These are phyloP conservation scores for Lichtheimia ramosa DNA, from an alignment of 371 early-diverging fungal genomes.

Conservation along the genomic window DNA sequence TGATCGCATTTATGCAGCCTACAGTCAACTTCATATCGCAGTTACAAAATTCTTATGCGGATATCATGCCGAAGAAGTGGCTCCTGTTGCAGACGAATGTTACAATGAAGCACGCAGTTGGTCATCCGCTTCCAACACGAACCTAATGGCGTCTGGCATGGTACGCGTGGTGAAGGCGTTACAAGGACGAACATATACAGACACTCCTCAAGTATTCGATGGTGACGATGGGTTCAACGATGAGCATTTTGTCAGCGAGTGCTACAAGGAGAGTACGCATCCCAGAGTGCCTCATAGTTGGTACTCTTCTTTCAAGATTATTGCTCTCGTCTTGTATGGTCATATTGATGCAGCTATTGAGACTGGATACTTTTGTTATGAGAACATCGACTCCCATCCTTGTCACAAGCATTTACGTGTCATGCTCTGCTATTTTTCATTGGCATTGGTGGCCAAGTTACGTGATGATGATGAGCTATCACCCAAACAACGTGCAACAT, in stretches of 20 bases:
- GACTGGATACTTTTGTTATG: constrained; percentile 27
- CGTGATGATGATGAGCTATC: constrained; percentile 7
- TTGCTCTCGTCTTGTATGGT: constrained; percentile 40
- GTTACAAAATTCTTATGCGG: constrained; percentile 21
- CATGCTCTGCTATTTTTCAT: constrained; percentile 27
- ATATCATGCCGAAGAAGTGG: constrained; percentile 14
- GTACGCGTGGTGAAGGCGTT: constrained; percentile 40
- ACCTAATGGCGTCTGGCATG: constrained; percentile 35
- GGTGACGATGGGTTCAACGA: constrained; percentile 49
- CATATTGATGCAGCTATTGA: constrained; percentile 37
- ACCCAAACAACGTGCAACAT: constrained; percentile 11
- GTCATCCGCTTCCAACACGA: constrained; percentile 31
- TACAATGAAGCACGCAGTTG: constrained; percentile 38
- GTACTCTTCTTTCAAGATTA: constrained; percentile 38
- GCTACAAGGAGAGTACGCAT: constrained; percentile 25
- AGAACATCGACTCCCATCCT: constrained; percentile 32
- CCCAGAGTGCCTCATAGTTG: constrained; percentile 31
- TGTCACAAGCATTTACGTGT: constrained; percentile 37
- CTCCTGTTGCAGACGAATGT: constrained; percentile 27
- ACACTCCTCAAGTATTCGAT: constrained; percentile 30
- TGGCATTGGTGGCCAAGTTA: constrained; percentile 36
- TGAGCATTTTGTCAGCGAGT: constrained; percentile 33
- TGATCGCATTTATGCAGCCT: constrained; percentile 43
- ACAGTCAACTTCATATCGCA: constrained; percentile 27
- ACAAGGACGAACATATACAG: constrained; percentile 36